Conservation (phyloP, 2,329 filamentous ascomycete genomes). For the Fusarium cyanostomum region DNA sequence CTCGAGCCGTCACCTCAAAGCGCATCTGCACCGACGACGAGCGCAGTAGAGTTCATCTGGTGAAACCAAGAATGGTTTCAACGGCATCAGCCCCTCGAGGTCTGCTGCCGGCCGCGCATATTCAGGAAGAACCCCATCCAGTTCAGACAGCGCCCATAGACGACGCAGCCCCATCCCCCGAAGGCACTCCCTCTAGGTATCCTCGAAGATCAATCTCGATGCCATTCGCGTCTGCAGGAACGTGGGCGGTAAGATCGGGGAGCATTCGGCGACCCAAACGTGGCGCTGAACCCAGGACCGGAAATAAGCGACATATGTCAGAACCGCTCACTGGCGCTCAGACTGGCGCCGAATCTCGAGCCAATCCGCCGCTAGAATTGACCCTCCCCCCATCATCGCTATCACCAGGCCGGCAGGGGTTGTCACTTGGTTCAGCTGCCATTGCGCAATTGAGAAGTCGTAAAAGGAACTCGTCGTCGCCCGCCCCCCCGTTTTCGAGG, state of each 20-base stretch:
- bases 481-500: constrained; percentile 63
- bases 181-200: constrained; percentile 55
- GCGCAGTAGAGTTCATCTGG: constrained; percentile 45
- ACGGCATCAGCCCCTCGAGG: constrained; percentile 33
- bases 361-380: constrained; percentile 41
- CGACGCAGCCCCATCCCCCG: constrained; percentile 40
- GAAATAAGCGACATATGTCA: constrained; percentile 63
- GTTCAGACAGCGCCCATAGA: constrained; percentile 4
- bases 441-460: constrained; percentile 43
- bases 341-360: constrained; percentile 42
- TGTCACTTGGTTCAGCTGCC: constrained; percentile 41
- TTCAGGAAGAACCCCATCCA: constrained; percentile 34
- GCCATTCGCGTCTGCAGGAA: constrained; percentile 66
- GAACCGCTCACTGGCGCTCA: constrained; percentile 55
- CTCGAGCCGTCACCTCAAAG: constrained; percentile 36
- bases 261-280: constrained; percentile 67
- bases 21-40: constrained; percentile 43
- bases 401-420: constrained; percentile 34
- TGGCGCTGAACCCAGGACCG: constrained; percentile 53
- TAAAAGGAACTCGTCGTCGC: constrained; percentile 62
- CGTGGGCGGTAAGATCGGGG: constrained; percentile 64
- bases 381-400: constrained; percentile 37
- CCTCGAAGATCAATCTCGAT: constrained; percentile 66
- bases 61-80: constrained; percentile 52
- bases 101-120: constrained; percentile 38